phyloP scores from a whole-genome alignment of 2,329 filamentous ascomycete species.

The Drechslera avenae region DNA sequence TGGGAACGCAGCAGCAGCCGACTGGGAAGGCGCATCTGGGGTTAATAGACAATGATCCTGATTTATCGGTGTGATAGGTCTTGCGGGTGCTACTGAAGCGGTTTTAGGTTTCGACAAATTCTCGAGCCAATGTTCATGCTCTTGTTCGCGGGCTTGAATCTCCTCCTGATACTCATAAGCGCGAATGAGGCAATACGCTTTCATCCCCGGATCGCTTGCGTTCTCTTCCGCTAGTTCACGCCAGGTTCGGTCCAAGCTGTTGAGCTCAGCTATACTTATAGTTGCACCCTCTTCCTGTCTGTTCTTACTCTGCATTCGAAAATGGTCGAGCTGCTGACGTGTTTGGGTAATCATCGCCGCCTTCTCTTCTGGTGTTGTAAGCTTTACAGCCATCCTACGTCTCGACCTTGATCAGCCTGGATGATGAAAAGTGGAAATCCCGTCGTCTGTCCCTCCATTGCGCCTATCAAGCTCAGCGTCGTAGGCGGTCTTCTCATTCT shows the following conservation, averaged over 20 bases:
- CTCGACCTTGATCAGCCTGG: neutral
- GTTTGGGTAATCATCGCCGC: slow-evolving; percentile 16
- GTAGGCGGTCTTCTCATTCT: slow-evolving; percentile 20
- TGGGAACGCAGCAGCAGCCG: neutral
- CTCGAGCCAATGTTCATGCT: slow-evolving; percentile 17
- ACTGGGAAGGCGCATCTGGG: slow-evolving; percentile 1
- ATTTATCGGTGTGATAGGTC: neutral
- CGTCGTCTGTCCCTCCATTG: neutral
- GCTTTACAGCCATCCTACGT: slow-evolving; percentile 5
- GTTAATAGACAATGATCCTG: neutral
- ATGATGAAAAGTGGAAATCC: slow-evolving; percentile 12
- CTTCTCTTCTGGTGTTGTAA: slow-evolving; percentile 21
- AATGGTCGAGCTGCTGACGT: slow-evolving; percentile 15
- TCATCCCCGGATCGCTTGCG: slow-evolving; percentile 8
- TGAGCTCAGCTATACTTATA: slow-evolving; percentile 10
- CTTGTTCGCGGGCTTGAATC: slow-evolving; percentile 11
- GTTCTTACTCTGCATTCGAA: slow-evolving; percentile 14
- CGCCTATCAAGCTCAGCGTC: slow-evolving; percentile 19
- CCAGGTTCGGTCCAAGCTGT: slow-evolving; percentile 20
- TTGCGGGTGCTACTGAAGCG: neutral
- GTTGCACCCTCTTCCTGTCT: slow-evolving; percentile 17
- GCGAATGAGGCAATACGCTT: slow-evolving; percentile 17
- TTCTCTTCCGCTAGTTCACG: slow-evolving; percentile 18
- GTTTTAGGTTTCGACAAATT: slow-evolving; percentile 14
- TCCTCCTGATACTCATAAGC: slow-evolving; percentile 25